Base-by-base conservation (phyloP, 352 stramenopile species). In the Globisporangium barbulae region DNA sequence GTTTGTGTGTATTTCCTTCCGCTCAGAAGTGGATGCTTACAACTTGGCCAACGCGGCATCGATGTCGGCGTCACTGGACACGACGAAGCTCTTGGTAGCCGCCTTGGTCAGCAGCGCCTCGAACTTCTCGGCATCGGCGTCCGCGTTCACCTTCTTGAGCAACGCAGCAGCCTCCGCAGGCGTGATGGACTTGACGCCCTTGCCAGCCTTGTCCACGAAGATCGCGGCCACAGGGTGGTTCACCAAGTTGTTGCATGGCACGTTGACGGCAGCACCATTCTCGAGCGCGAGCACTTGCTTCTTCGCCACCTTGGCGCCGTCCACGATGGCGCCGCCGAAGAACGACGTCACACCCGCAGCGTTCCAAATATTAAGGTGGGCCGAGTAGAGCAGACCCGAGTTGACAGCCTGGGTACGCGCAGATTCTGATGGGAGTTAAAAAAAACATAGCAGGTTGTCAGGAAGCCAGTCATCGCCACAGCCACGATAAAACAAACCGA, bases 241-340 rank as follows among this genome's bases (percentile, higher is more conserved):
- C 68, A 90, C 83, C 37, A 92, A 62, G 75, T 90, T 90, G 78
- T 90, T 83, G 74, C 81, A 92, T 55, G 79, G 81, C 70, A 92
- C 81, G 55, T 89, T 72, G 31, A 92, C 79, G 5, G 81, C 82
- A 8, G 69, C 65, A 31, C 75, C 83, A 47, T 61, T 75, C 62
- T 83, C 74, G 5, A 78, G 69, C 15, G 73, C 50, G 28, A 89
- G 68, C 19, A 85, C 55, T 58, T 89, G 72, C 74, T 90, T 90
- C 65, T 85, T 85, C 55, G 73, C 58, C 59, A 90, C 67, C 57
- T 76, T 82, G 2, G 68, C 56, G 22, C 66, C 69, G 54, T 90
- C 79, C 22, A 88, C 76, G 50, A 92, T 68, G 9, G 83, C 83
- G 13, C 83, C 83, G 30, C 83, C 83, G 44, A 88, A 93, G 21